Percentiles rank a stretch among this genome's conserved stretches.
phyloP scores from a whole-genome alignment of 164 flowering plant species.

The Vitis rupestris region DNA sequence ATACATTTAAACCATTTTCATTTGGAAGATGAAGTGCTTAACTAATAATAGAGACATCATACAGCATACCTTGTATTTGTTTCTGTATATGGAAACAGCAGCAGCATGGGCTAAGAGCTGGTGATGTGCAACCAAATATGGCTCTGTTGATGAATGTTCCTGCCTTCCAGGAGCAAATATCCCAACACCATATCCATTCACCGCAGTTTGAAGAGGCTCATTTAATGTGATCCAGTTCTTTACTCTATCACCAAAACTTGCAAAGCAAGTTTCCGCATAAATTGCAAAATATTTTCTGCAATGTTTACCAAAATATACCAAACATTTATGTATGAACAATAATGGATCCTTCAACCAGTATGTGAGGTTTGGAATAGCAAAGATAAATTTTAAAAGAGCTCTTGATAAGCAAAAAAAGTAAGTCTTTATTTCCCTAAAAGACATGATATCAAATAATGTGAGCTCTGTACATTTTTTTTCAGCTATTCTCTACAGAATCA shows the following conservation, averaged over 20 bases:
- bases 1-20: neutral
- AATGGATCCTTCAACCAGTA: neutral
- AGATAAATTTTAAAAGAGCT: too few species aligned
- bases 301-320: constrained; percentile 17
- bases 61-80: constrained; percentile 65
- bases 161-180: constrained; percentile 86
- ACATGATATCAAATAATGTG: too few species aligned
- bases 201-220: constrained; percentile 87
- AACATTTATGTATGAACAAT: neutral
- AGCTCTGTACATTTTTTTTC: too few species aligned
- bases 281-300: constrained; percentile 72
- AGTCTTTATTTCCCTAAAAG: too few species aligned
- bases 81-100: constrained; percentile 68
- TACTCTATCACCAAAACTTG: constrained; percentile 88
- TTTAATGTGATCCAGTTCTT: constrained; percentile 87
- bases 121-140: constrained; percentile 80
- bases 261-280: constrained; percentile 91
- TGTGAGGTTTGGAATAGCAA: neutral
- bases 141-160: constrained; percentile 57
- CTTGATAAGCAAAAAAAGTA: too few species aligned
- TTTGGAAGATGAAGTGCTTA: neutral
- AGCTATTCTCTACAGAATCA: too few species aligned
- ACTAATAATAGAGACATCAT: neutral
- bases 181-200: constrained; percentile 74
- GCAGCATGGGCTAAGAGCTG: constrained; percentile 86